A percentile compares a stretch with the other conserved stretches of the same genome.
Conservation (phyloP, 2,329 filamentous ascomycete genomes). For the Diaporthe eres region DNA sequence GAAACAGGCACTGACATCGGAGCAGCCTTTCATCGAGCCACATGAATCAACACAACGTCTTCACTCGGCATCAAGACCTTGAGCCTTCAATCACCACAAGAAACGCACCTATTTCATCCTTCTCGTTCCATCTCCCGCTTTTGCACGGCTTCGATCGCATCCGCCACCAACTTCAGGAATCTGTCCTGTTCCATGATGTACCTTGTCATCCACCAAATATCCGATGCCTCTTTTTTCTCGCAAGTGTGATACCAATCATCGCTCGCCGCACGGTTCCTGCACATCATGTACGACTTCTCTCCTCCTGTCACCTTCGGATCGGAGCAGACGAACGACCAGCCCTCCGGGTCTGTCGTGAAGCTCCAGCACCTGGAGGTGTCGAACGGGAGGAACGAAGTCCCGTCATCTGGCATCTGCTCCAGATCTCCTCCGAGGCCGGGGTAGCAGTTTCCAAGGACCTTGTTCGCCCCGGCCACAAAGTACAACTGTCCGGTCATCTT, state of each 20-base stretch:
- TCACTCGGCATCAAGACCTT: not conserved
- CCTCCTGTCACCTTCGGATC: slow-evolving; percentile 6
- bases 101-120: not conserved
- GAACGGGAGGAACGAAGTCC: slow-evolving; percentile 6
- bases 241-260: slow-evolving; percentile 17
- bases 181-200: slow-evolving; percentile 15
- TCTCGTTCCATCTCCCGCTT: not conserved
- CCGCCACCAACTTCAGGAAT: not conserved
- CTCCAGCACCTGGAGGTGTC: slow-evolving; percentile 25
- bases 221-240: slow-evolving; percentile 12
- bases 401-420: slow-evolving; percentile 20
- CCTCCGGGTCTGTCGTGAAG: not conserved
- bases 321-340: slow-evolving; percentile 8
- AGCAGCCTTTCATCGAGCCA: not conserved
- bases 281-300: slow-evolving; percentile 17
- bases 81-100: not conserved
- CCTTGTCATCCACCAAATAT: slow-evolving; percentile 17
- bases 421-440: not conserved
- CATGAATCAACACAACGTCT: not conserved
- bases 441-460: not conserved
- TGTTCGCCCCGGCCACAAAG: slow-evolving; percentile 20
- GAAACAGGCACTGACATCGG: not conserved
- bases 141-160: slow-evolving; percentile 17
- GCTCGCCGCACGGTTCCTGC: not conserved
- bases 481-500: slow-evolving; percentile 46